Conservation (phyloP, 257 asterid species). For the Plectranthus barbatus region DNA sequence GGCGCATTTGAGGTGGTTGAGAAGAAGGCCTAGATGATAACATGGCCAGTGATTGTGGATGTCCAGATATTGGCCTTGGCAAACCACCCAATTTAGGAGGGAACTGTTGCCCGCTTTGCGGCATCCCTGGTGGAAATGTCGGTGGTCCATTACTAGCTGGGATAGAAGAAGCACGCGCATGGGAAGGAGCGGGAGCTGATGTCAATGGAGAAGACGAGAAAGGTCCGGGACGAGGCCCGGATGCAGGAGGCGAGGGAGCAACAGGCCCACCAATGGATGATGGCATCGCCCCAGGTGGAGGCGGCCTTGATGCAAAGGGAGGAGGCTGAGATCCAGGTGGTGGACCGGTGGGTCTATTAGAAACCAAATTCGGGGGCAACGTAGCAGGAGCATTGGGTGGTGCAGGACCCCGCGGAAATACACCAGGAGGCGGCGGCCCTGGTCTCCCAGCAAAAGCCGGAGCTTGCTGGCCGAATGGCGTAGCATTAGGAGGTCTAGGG, state of each 20-base stretch:
- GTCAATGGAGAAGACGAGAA: slow-evolving; percentile 38
- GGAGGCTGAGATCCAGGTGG: slow-evolving; percentile 65
- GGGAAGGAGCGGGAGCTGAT: slow-evolving; percentile 46
- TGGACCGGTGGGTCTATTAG: slow-evolving; percentile 58
- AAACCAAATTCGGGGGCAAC: slow-evolving; percentile 42
- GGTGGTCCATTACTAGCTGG: slow-evolving; percentile 58
- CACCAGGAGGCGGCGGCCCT: slow-evolving; percentile 76
- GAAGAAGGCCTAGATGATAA: slow-evolving; percentile 37
- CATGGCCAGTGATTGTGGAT: slow-evolving; percentile 45
- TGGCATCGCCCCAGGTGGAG: slow-evolving; percentile 63
- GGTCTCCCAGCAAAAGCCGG: slow-evolving; percentile 71
- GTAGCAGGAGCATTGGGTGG: slow-evolving; percentile 55
- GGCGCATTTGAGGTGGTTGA: slow-evolving; percentile 51
- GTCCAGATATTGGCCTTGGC: slow-evolving; percentile 51
- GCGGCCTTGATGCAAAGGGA: slow-evolving; percentile 67
- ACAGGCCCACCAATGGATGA: slow-evolving; percentile 44
- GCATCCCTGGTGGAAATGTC: slow-evolving; percentile 30
- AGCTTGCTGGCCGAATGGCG: slow-evolving; percentile 77
- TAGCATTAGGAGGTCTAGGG: slow-evolving; percentile 43
- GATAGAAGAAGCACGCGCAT: slow-evolving; percentile 23
- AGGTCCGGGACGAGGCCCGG: slow-evolving; percentile 59
- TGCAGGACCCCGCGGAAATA: slow-evolving; percentile 45
- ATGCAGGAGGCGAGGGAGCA: slow-evolving; percentile 34
- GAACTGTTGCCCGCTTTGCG: slow-evolving; percentile 48
- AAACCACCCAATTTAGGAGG: slow-evolving; percentile 51